Base-by-base conservation (phyloP, 805 yeast genomes). In the Pichia deserticola region DNA sequence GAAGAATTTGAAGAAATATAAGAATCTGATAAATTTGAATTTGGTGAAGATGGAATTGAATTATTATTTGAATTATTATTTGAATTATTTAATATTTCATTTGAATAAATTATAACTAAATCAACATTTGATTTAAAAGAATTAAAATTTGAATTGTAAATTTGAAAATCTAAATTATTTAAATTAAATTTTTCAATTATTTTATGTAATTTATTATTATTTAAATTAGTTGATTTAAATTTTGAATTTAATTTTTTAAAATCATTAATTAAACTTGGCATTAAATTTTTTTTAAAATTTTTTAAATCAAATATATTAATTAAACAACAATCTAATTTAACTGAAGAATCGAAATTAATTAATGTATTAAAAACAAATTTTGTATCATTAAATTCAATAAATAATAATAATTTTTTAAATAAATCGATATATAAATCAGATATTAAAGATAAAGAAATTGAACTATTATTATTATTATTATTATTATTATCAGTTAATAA, bases 361-460 rank as follows among this genome's bases (percentile, higher is more conserved):
- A 55, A n/a, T 34, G 46, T 32, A 35, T 55, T 42, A 28, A 56
- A n/a, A 27, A 56, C 36, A 13, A 39, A 15, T 38, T 46, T 53
- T 13, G 60, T 40, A 43, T 59, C 58, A 35, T 52, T 52, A 29
- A 27, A 57, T 10, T 52, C 54, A 10, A 47, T 34, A n/a, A 48
- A 27, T 12, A 37, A 29, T 5, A 50, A 29, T n/a, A 59, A 47
- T 30, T 49, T 53, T 4, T 51, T 42, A n/a, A 54, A 52, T 13
- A 51, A 35, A 29, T 38, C 37, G 10, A 33, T 36, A 38, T 38
- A 27, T n/a, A n/a, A n/a, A n/a, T n/a, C n/a, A n/a, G n/a, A n/a
- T n/a, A n/a, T n/a, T n/a, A n/a, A n/a, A n/a, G n/a, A n/a, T n/a
- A n/a, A n/a, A n/a, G n/a, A n/a, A n/a, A n/a, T n/a, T n/a, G n/a